Base-by-base conservation (phyloP, 345 rosid species). In the Acer campestre region DNA sequence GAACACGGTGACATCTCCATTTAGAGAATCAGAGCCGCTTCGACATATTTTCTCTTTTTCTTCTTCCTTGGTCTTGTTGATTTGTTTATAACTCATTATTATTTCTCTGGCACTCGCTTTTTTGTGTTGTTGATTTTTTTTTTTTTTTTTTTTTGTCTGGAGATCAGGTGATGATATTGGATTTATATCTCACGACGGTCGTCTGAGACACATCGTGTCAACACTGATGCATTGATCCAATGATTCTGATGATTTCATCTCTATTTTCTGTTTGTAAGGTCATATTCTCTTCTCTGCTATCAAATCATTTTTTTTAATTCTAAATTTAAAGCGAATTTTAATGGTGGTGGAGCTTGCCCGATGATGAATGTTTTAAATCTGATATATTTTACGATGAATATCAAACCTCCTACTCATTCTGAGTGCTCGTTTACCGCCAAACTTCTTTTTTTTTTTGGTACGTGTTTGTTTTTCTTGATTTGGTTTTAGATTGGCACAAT, bases 111-210 rank as follows among this genome's bases (percentile, higher is more conserved):
- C 4, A 66, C 35, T 6, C 16, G 16, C 9, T 12, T 7, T 49
- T 10, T 73, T 35, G 12, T 44, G 69, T 25, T 22, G 29, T 25
- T 22, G 14, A 44, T 2, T 25, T 11, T 0, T 29, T 35, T 55
- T 27, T 65, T 53, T 13, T 38, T 31, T 35, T 55, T n/a, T 65
- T 23, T 20, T 23, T 7, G 12, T 29, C 38, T 13, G 20, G 61
- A 71, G 68, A 70, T 82, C 89, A 85, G 70, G 71, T 82, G 92
- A 89, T 86, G 92, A 87, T 62, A 67, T 80, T 83, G 84, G 92
- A 83, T 83, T 76, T 1, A 66, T 67, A 76, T 89, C 89, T 90
- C 93, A 89, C 91, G 91, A 91, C 89, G 93, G 92, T 91, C 93
- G 87, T 91, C 92, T 83, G 94, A 88, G 91, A 78, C 75, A 77